Conservation (phyloP, 306 rosid species). For the Glycyrrhiza uralensis region DNA sequence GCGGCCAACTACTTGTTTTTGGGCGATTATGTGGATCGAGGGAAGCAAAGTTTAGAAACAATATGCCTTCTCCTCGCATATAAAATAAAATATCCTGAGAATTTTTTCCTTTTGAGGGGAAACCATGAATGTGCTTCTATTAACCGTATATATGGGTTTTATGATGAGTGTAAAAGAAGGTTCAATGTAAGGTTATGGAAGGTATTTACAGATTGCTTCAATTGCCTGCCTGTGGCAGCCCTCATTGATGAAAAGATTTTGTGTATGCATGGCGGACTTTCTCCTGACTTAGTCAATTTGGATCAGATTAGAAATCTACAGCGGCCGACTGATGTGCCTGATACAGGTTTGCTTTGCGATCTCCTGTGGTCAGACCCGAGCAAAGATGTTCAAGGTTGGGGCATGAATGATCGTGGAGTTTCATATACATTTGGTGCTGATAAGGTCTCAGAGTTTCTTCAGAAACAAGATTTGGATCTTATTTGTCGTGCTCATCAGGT, state of each 20-base stretch:
- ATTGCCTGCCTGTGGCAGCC: conserved; percentile 89
- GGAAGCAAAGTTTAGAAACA: conserved; percentile 56
- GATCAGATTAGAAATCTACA: conserved; percentile 66
- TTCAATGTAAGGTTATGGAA: conserved; percentile 84
- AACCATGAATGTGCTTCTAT: conserved; percentile 90
- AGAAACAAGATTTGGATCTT: conserved; percentile 89
- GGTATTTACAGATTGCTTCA: conserved; percentile 74
- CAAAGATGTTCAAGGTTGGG: conserved; percentile 77
- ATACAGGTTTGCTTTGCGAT: conserved; percentile 86
- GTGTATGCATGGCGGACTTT: conserved; percentile 91
- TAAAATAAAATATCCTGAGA: conserved; percentile 45
- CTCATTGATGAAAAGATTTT: conserved; percentile 75
- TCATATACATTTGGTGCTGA: conserved; percentile 87
- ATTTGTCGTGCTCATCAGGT: conserved; percentile 97
- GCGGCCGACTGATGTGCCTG: conserved; percentile 83
- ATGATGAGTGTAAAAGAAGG: conserved; percentile 89
- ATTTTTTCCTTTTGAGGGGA: conserved; percentile 48
- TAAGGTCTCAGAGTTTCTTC: conserved; percentile 67
- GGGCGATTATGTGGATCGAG: conserved; percentile 61
- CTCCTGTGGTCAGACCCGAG: conserved; percentile 93
- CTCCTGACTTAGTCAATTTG: conserved; percentile 68
- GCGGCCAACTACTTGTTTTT: conserved; percentile 72
- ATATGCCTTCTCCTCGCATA: conserved; percentile 46
- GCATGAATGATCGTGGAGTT: conserved; percentile 76
- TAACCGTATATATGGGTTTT: conserved; percentile 87